phyloP scores from a whole-genome alignment of 1,284 basidiomycete species.

The Melampsora larici-populina region DNA sequence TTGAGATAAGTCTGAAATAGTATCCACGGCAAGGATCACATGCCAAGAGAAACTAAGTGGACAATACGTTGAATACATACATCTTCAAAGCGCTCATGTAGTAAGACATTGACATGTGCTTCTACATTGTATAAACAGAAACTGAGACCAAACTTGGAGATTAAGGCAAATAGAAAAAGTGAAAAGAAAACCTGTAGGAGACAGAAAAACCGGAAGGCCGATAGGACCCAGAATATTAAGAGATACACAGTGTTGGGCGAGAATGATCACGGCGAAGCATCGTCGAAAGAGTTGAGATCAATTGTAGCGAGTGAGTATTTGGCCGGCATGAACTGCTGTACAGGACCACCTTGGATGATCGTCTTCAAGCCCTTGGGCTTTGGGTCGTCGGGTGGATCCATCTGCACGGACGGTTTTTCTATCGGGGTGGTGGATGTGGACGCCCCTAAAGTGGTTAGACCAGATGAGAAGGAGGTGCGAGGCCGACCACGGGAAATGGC shows the following conservation, averaged over 20 bases:
- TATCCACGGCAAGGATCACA: no score
- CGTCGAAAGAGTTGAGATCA: conserved; percentile 39
- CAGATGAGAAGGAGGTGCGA: conserved; percentile 15
- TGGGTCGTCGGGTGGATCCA: not conserved
- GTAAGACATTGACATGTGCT: no score
- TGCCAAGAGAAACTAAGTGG: no score
- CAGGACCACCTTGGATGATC: conserved; percentile 21
- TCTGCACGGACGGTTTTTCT: not conserved
- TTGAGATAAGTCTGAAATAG: no score
- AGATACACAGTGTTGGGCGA: not conserved
- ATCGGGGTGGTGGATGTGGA: not conserved
- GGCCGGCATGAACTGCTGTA: conserved; percentile 36
- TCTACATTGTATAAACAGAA: no score
- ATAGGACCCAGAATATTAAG: no score
- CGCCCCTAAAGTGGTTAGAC: not conserved
- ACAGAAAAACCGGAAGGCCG: no score
- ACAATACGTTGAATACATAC: no score
- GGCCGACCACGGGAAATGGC: not conserved
- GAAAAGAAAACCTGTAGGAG: no score
- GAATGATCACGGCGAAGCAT: not conserved
- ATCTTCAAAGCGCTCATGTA: no score
- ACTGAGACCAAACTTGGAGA: no score
- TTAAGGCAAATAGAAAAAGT: no score
- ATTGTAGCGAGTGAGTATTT: conserved; percentile 39
- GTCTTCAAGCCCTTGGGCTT: not conserved